Evolutionary conservation across 1,284 basidiomycete genomes (phyloP).

Genomic region (Sanghuangporus baumii): DNA sequence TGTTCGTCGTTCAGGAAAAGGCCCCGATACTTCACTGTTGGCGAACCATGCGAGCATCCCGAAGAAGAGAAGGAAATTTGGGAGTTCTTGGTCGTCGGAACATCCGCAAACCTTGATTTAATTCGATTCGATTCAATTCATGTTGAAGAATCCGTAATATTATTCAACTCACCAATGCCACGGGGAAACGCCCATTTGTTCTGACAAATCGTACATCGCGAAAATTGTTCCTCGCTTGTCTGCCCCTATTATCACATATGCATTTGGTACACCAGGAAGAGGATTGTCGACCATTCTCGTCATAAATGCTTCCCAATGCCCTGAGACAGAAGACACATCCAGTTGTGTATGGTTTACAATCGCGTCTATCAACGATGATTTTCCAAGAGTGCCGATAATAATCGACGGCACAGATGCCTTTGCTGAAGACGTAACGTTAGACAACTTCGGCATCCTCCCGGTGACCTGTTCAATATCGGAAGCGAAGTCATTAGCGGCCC

Average conservation of each 20-base stretch:
- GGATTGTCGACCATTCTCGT: conserved; percentile 48
- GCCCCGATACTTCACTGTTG: conserved; percentile 67
- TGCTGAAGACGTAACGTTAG: conserved; percentile 26
- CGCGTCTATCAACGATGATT: conserved; percentile 50
- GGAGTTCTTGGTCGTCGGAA: conserved; percentile 43
- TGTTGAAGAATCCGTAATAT: not conserved
- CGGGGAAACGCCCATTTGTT: conserved; percentile 71
- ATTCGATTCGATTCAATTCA: not conserved
- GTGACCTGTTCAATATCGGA: conserved; percentile 59
- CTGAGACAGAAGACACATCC: conserved; percentile 51
- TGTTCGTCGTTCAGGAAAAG: conserved; percentile 66
- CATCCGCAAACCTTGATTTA: conserved; percentile 55
- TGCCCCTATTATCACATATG: conserved; percentile 61
- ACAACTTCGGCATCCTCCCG: conserved; percentile 37
- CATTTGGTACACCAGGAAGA: conserved; percentile 49
- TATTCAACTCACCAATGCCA: conserved; percentile 51
- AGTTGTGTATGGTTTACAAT: conserved; percentile 47
- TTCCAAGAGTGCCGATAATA: conserved; percentile 61
- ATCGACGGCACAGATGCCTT: conserved; percentile 33
- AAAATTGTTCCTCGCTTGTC: conserved; percentile 67
- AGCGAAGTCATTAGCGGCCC: conserved; percentile 55
- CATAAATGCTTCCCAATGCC: conserved; percentile 62
- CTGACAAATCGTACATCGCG: conserved; percentile 64
- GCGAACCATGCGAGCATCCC: conserved; percentile 58
- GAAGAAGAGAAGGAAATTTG: conserved; percentile 43